These are phyloP conservation scores for Hyaloscypha variabilis DNA, from an alignment of 495 filamentous ascomycete species.

Conservation along the genomic window DNA sequence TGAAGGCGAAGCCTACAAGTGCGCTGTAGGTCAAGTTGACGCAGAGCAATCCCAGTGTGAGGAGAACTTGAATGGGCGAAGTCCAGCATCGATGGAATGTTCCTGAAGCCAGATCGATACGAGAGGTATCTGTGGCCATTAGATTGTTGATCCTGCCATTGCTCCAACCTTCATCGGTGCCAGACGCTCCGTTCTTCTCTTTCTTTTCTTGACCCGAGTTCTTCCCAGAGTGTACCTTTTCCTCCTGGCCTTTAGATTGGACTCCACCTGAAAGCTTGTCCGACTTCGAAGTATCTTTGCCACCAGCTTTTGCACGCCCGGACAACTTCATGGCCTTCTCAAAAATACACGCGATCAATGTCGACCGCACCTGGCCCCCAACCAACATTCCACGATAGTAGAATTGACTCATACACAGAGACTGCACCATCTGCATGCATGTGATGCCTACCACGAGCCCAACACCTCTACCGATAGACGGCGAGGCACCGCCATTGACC, in stretches of 20 bases:
- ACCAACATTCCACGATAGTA: constrained; percentile 81
- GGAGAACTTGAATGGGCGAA: constrained; percentile 71
- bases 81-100: constrained; percentile 93
- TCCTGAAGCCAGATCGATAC: constrained; percentile 80
- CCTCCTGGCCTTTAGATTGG: too few relatives aligned
- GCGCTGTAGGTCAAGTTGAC: constrained; percentile 89
- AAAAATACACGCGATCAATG: constrained; percentile 74
- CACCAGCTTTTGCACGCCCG: constrained; percentile 73
- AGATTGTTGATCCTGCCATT: constrained; percentile 89
- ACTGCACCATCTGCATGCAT: constrained; percentile 73
- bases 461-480: constrained; percentile 69
- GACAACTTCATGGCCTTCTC: constrained; percentile 84
- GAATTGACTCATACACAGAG: constrained; percentile 76
- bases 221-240: too few relatives aligned
- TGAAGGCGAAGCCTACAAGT: constrained; percentile 80
- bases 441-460: constrained; percentile 78
- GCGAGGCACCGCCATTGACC: constrained; percentile 54
- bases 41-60: constrained; percentile 76
- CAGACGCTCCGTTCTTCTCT: constrained; percentile 49
- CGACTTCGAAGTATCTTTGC: constrained; percentile 37
- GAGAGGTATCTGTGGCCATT: constrained; percentile 93
- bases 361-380: constrained; percentile 74
- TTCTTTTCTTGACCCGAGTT: too few relatives aligned
- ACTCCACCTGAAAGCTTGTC: too few relatives aligned
- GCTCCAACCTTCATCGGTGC: constrained; percentile 79